Conservation (phyloP, 2,329 filamentous ascomycete genomes). For the Fusarium succisae region DNA sequence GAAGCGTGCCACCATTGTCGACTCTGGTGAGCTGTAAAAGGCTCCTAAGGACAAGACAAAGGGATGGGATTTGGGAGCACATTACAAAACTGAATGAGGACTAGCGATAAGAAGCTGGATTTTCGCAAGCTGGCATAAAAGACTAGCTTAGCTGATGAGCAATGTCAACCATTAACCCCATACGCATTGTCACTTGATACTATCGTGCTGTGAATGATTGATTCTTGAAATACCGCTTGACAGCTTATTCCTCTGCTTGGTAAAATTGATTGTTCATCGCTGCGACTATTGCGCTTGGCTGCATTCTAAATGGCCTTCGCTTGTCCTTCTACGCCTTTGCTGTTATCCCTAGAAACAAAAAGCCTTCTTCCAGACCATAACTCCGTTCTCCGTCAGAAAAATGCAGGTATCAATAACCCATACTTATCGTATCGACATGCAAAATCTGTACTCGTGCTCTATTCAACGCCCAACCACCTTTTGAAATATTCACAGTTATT, state of each 20-base stretch:
- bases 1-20: slow-evolving; percentile 68
- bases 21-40: slow-evolving; percentile 60
- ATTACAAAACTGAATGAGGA: slow-evolving; percentile 35
- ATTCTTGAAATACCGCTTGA: neutral
- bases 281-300: slow-evolving; percentile 11
- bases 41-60: slow-evolving; percentile 6
- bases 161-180: slow-evolving; percentile 36
- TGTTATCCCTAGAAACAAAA: slow-evolving; percentile 33
- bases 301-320: slow-evolving; percentile 14
- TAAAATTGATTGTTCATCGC: slow-evolving; percentile 4
- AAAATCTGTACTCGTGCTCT: slow-evolving; percentile 24
- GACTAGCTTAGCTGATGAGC: slow-evolving; percentile 30
- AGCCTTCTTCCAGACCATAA: slow-evolving; percentile 28
- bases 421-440: neutral
- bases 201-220: neutral
- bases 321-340: slow-evolving; percentile 40
- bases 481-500: slow-evolving; percentile 92
- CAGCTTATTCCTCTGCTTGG: neutral
- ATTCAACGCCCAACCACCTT: slow-evolving; percentile 74
- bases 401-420: neutral
- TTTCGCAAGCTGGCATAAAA: slow-evolving; percentile 25
- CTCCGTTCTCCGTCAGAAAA: slow-evolving; percentile 33
- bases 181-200: neutral
- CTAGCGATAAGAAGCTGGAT: slow-evolving; percentile 28
- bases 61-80: slow-evolving; percentile 24